Evolutionary conservation across 176 grass and related monocot genomes (phyloP).

Genomic region (Oryza australiensis): DNA sequence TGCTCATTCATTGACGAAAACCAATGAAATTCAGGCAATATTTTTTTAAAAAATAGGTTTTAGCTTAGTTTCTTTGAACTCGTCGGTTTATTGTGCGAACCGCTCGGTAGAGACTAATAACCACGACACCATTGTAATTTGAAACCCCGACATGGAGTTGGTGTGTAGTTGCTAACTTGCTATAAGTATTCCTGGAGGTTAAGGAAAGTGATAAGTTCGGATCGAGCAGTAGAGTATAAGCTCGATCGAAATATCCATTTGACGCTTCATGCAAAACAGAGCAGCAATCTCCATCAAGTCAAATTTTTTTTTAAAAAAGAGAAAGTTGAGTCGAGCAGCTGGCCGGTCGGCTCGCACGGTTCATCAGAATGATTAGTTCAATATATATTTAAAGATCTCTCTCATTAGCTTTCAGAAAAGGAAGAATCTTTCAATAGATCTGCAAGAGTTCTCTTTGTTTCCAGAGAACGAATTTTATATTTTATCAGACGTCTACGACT

Average conservation of each 20-base stretch:
- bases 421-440: slow-evolving; percentile 39
- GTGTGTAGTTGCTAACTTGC: too few species aligned
- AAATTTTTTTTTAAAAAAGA: background rate
- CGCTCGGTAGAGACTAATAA: too few species aligned
- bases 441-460: background rate
- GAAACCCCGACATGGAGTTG: too few species aligned
- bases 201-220: background rate
- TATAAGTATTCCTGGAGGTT: too few species aligned
- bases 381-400: background rate
- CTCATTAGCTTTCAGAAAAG: slow-evolving; percentile 17
- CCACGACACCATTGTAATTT: too few species aligned
- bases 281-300: background rate
- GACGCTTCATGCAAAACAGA: background rate
- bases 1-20: too few species aligned
- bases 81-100: too few species aligned
- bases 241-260: background rate
- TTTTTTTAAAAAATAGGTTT: too few species aligned
- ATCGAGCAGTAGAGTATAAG: background rate
- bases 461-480: background rate
- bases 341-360: background rate
- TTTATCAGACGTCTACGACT: background rate
- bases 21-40: too few species aligned
- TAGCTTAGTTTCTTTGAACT: too few species aligned
- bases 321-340: background rate
- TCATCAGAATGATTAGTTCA: background rate